These are phyloP conservation scores for Fusarium continuum DNA, from an alignment of 2,329 filamentous ascomycete species.

Conservation along the genomic window DNA sequence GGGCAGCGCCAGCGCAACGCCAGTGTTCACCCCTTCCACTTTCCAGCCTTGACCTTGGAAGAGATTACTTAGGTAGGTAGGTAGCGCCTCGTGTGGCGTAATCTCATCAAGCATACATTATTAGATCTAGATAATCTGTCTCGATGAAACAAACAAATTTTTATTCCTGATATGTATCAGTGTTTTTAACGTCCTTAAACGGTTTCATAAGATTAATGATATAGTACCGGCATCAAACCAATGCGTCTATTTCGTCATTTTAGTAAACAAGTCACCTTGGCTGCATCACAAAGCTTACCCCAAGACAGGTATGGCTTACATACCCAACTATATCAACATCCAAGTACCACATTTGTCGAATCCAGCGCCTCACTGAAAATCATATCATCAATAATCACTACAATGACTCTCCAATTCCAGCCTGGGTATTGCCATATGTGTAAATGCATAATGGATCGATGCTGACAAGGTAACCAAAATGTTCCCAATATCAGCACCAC, in stretches of 20 bases:
- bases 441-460: background rate
- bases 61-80: slow-evolving; percentile 28
- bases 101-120: background rate
- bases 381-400: background rate
- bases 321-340: background rate
- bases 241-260: slow-evolving; percentile 12
- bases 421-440: slow-evolving; percentile 12
- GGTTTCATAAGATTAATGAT: background rate
- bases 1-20: slow-evolving; percentile 11
- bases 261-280: background rate
- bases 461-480: slow-evolving; percentile 33
- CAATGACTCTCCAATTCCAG: slow-evolving; percentile 21
- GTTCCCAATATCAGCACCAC: slow-evolving; percentile 10
- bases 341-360: slow-evolving; percentile 1
- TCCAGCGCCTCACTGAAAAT: slow-evolving; percentile 5
- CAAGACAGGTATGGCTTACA: slow-evolving; percentile 25
- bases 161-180: no score
- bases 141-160: no score
- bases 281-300: slow-evolving; percentile 10
- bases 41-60: slow-evolving; percentile 27
- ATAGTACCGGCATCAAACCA: background rate
- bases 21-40: slow-evolving; percentile 16
- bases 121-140: no score
- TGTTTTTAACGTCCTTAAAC: no score
- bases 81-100: slow-evolving; percentile 34